phyloP scores from a whole-genome alignment of 2,329 filamentous ascomycete genomes.

The Bertia moriformis region DNA sequence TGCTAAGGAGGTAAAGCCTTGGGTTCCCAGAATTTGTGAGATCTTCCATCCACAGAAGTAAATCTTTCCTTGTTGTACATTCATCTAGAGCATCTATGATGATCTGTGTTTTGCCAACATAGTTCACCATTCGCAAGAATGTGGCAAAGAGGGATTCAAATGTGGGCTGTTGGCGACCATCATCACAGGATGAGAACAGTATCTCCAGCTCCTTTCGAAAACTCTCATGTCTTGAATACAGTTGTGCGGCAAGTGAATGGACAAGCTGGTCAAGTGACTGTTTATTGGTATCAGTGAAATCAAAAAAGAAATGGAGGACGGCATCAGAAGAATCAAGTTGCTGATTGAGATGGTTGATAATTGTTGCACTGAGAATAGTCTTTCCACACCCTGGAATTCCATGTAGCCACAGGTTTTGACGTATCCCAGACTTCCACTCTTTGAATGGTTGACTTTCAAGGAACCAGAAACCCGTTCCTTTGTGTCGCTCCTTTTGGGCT shows the following conservation, averaged over 20 bases:
- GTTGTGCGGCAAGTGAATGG: slow-evolving; percentile 19
- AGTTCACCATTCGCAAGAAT: slow-evolving; percentile 10
- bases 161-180: slow-evolving; percentile 10
- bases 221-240: slow-evolving; percentile 8
- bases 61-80: slow-evolving; percentile 6
- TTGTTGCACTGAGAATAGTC: slow-evolving; percentile 19
- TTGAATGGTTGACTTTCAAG: slow-evolving; percentile 11
- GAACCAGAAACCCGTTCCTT: slow-evolving; percentile 18
- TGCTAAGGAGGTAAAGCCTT: slow-evolving; percentile 5
- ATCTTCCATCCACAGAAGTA: slow-evolving; percentile 7
- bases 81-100: slow-evolving; percentile 10
- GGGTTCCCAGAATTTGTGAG: slow-evolving; percentile 6
- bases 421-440: slow-evolving; percentile 12
- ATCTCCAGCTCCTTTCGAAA: slow-evolving; percentile 8
- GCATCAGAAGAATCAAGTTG: background rate
- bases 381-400: slow-evolving; percentile 25
- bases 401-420: slow-evolving; percentile 19
- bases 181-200: slow-evolving; percentile 10
- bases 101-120: background rate
- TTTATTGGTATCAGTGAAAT: slow-evolving; percentile 21
- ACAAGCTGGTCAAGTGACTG: slow-evolving; percentile 16
- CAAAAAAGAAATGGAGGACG: slow-evolving; percentile 18
- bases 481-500: slow-evolving; percentile 13
- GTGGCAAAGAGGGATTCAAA: slow-evolving; percentile 8
- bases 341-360: slow-evolving; percentile 13